These are phyloP conservation scores for Trichoderma orchidacearum DNA, from an alignment of 495 filamentous ascomycete species.

Conservation along the genomic window DNA sequence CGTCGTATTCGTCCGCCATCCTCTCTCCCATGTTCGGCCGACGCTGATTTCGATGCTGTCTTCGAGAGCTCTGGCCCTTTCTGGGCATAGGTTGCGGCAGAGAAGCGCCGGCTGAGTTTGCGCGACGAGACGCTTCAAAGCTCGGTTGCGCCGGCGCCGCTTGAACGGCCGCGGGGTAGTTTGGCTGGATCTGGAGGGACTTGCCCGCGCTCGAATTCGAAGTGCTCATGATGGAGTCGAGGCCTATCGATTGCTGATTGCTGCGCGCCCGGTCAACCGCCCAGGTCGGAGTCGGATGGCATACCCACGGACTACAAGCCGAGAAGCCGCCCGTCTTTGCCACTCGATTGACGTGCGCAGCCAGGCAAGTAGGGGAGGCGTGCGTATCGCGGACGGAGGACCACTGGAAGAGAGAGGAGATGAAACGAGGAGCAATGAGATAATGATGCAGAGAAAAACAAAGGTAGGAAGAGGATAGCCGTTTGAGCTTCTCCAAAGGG, in stretches of 20 bases:
- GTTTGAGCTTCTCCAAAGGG: not conserved
- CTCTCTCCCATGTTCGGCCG: slow-evolving; percentile 14
- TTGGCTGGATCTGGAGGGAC: slow-evolving; percentile 21
- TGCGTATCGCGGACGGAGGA: not conserved
- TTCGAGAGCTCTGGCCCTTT: slow-evolving; percentile 62
- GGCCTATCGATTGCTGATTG: not conserved
- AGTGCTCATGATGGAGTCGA: slow-evolving; percentile 26
- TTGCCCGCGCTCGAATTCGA: slow-evolving; percentile 26
- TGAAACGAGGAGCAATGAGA: not conserved
- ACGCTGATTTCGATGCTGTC: slow-evolving; percentile 52
- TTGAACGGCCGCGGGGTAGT: slow-evolving; percentile 12
- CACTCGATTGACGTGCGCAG: not conserved
- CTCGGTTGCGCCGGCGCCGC: slow-evolving; percentile 16
- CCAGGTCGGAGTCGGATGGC: not conserved
- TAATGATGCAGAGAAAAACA: no score
- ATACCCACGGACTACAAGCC: not conserved
- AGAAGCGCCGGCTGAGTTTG: slow-evolving; percentile 43
- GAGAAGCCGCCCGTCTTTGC: not conserved
- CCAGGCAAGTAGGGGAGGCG: not conserved
- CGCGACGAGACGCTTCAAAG: slow-evolving; percentile 48
- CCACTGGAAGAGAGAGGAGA: not conserved
- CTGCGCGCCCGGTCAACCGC: not conserved
- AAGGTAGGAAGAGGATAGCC: not conserved
- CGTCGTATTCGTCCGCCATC: slow-evolving; percentile 50
- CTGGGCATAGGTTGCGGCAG: slow-evolving; percentile 37